Percentiles rank a stretch among this genome's conserved stretches.
Evolutionary conservation across 2,329 filamentous ascomycete genomes (phyloP).

Genomic region (Xylariaceae sp.): DNA sequence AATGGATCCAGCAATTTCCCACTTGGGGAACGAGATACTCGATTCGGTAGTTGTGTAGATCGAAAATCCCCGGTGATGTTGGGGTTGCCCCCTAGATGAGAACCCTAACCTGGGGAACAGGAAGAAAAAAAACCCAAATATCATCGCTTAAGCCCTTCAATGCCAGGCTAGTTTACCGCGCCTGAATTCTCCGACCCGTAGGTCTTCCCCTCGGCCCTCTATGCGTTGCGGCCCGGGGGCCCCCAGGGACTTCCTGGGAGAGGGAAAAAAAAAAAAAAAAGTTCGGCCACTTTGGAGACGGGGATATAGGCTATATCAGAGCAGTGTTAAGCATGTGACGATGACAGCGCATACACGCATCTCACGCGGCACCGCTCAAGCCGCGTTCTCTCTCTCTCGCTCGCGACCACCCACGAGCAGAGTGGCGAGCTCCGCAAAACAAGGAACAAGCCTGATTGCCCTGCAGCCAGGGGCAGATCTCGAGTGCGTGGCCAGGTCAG

Average conservation of each 20-base stretch:
- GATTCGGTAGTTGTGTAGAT: conserved; percentile 27
- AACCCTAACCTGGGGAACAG: too few species aligned
- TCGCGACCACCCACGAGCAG: conserved; percentile 8
- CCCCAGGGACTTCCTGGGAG: conserved; percentile 7
- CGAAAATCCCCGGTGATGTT: conserved; percentile 24
- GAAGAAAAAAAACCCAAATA: too few species aligned
- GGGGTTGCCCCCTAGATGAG: conserved; percentile 16
- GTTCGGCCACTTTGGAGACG: conserved; percentile 23
- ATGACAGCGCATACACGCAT: conserved; percentile 41
- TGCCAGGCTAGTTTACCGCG: conserved; percentile 15
- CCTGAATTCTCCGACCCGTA: conserved; percentile 27
- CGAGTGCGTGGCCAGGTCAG: conserved; percentile 25
- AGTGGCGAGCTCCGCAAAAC: conserved; percentile 15
- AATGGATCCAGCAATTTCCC: conserved; percentile 12
- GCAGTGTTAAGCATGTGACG: conserved; percentile 40
- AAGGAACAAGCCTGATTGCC: neutral
- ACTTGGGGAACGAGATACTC: conserved; percentile 12
- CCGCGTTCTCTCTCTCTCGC: neutral
- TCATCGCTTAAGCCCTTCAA: conserved; percentile 15
- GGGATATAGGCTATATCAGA: conserved; percentile 34
- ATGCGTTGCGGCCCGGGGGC: conserved; percentile 22
- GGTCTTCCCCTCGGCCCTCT: conserved; percentile 12
- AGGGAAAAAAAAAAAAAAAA: conserved; percentile 6
- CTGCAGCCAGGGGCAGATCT: conserved; percentile 27
- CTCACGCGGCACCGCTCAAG: conserved; percentile 21